A percentile compares a stretch with the other conserved stretches of the same genome.
Evolutionary conservation across 768 basidiomycete species (phyloP).

Genomic region (Leccinum subtestaceum): DNA sequence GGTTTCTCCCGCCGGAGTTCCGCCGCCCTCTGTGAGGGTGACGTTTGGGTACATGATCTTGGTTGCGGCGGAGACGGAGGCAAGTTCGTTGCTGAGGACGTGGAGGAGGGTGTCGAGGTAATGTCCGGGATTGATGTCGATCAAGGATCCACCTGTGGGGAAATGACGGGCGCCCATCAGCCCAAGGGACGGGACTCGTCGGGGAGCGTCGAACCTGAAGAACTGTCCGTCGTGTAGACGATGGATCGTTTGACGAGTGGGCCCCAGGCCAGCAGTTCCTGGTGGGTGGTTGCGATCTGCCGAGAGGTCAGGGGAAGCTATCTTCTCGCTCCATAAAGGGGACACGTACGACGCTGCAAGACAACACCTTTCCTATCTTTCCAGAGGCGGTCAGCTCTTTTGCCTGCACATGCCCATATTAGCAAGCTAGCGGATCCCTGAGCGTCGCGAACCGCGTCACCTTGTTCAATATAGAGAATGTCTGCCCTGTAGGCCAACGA

Average conservation of each 20-base stretch:
- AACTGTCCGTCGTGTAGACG: conserved; percentile 1
- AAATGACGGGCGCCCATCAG: background rate
- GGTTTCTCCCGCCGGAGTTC: too few relatives aligned
- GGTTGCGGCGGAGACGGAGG: conserved; percentile 5
- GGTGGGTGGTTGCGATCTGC: conserved; percentile 2
- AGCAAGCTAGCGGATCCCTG: background rate
- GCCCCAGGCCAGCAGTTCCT: conserved; percentile 1
- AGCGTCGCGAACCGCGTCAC: background rate
- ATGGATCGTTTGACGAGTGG: background rate
- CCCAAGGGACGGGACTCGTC: background rate
- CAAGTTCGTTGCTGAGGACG: conserved; percentile 4
- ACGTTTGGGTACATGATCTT: conserved; percentile 3
- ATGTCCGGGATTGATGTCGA: conserved; percentile 3
- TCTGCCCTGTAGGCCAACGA: conserved; percentile 11
- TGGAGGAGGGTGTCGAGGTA: conserved; percentile 6
- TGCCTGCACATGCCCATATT: background rate
- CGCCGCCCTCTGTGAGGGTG: background rate
- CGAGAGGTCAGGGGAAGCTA: background rate
- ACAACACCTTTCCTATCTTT: conserved; percentile 11
- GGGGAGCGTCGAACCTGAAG: background rate
- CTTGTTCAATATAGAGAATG: conserved; percentile 11
- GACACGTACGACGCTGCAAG: conserved; percentile 8
- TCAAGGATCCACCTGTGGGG: background rate
- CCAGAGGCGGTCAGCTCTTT: conserved; percentile 10
- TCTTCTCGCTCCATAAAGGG: background rate